phyloP scores from a whole-genome alignment of 192 early-diverging fungal genomes.

The Mortierella antarctica region DNA sequence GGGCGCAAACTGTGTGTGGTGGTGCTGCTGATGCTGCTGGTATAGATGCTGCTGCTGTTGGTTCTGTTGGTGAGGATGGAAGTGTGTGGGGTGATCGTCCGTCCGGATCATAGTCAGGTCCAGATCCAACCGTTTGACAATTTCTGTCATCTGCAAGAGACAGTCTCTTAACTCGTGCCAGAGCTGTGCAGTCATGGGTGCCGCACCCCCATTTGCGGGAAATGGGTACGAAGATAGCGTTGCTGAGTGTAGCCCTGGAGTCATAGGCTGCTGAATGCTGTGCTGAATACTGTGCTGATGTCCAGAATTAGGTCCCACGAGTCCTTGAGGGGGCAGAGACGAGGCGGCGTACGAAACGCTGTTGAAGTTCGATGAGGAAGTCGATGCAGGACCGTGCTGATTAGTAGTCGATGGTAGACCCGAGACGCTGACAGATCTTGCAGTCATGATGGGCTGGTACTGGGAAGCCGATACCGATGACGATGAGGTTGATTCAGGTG shows the following conservation, averaged over 20 bases:
- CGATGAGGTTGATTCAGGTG: neutral
- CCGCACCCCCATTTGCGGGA: neutral
- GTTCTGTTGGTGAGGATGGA: conserved; percentile 9
- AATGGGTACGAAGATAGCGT: conserved; percentile 1
- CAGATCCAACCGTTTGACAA: conserved; percentile 41
- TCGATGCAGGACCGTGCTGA: neutral
- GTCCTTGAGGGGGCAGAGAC: conserved; percentile 35
- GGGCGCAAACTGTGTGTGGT: conserved; percentile 5
- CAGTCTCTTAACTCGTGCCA: conserved; percentile 49
- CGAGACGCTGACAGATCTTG: conserved; percentile 30
- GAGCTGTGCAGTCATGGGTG: conserved; percentile 16
- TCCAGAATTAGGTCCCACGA: conserved; percentile 4
- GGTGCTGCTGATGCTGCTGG: conserved; percentile 7
- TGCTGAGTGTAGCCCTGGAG: conserved; percentile 9
- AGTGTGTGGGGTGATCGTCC: conserved; percentile 10
- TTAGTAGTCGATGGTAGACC: conserved; percentile 13
- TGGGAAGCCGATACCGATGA: neutral
- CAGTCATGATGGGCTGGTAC: conserved; percentile 32
- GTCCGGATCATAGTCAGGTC: conserved; percentile 47
- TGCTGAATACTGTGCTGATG: conserved; percentile 6
- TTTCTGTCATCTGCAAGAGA: conserved; percentile 50
- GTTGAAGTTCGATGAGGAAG: neutral
- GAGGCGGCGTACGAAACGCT: conserved; percentile 6
- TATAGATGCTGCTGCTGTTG: conserved; percentile 7
- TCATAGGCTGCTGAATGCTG: conserved; percentile 1